Conservation (phyloP, 768 basidiomycete species). For the Tylopilus sp. region DNA sequence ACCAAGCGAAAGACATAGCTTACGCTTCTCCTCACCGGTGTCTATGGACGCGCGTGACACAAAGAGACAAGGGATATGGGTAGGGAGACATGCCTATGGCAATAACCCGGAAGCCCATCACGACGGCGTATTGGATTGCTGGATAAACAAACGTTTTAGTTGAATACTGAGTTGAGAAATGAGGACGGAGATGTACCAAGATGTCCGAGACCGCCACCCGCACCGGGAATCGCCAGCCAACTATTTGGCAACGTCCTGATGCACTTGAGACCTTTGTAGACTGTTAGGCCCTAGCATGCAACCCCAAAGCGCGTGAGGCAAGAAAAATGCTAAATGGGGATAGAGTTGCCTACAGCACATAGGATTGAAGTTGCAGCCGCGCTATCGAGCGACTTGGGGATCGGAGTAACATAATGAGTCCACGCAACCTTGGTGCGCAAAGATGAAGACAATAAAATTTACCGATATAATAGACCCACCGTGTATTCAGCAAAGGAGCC, state of each 20-base stretch:
- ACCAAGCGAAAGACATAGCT: constrained; percentile 36
- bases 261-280: constrained; percentile 44
- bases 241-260: constrained; percentile 35
- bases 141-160: background rate
- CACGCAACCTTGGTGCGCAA: constrained; percentile 28
- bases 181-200: constrained; percentile 20
- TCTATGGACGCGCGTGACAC: constrained; percentile 25
- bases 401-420: constrained; percentile 40
- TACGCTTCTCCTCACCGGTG: constrained; percentile 39
- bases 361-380: constrained; percentile 43
- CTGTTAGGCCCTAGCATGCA: constrained; percentile 35
- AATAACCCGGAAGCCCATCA: constrained; percentile 42
- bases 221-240: constrained; percentile 39
- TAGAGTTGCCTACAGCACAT: constrained; percentile 33
- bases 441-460: background rate
- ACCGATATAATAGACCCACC: constrained; percentile 16
- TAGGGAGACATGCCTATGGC: constrained; percentile 33
- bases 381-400: constrained; percentile 40
- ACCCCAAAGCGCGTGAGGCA: background rate
- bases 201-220: constrained; percentile 42
- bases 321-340: background rate
- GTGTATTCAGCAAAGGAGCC: constrained; percentile 43
- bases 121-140: constrained; percentile 45
- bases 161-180: background rate
- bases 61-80: background rate